Base-by-base conservation (phyloP, 495 filamentous ascomycete genomes). In the Sabuloglossum arenarium region DNA sequence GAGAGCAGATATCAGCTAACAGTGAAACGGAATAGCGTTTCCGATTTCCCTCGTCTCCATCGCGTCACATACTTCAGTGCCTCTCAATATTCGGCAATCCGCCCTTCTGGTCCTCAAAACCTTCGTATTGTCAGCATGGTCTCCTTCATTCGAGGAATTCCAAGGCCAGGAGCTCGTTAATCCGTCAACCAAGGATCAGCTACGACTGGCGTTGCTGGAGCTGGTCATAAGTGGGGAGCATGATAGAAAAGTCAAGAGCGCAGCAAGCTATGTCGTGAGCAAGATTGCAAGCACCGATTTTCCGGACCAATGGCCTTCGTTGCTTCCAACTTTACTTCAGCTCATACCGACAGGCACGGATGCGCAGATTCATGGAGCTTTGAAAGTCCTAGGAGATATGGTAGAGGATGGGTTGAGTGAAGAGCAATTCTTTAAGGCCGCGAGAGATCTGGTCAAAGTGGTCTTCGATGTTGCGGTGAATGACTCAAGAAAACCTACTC, bases 231-330 rank as follows among this genome's bases (percentile, higher is more conserved):
- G 75, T 56, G 72, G 70, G 6, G 80, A 85, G 52, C 80, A 82
- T 5, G 84, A 94, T 63, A 77, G 87, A 60, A 94, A 88, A 67
- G 78, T 97, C 58, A 87, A 90, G 67, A 75, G 77, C 24, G 81
- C 84, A 6, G 86, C 91, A 27, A 90, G 90, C 65, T 84, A 82
- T 63, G 86, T 85, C n/a, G 86, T 96, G 54, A 88, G 86, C 73
- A 96, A 96, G 71, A 94, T 98, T 60, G 91, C 93, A 54, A 83
- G 80, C 57, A 78, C 79, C 62, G 91, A 98, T 70, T 98, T 90
- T 65, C 91, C 91, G 21, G 86, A 94, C 49, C 77, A 88, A 65
- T 98, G 91, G 91, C 86, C 87, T 0, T 78, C 78, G 54, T 76
- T 98, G 9, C 78, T 98, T 14, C 86, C 84, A 10, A 78, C 79